Evolutionary conservation across 2,329 filamentous ascomycete species (phyloP).

Genomic region (Verticillium albo-atrum): DNA sequence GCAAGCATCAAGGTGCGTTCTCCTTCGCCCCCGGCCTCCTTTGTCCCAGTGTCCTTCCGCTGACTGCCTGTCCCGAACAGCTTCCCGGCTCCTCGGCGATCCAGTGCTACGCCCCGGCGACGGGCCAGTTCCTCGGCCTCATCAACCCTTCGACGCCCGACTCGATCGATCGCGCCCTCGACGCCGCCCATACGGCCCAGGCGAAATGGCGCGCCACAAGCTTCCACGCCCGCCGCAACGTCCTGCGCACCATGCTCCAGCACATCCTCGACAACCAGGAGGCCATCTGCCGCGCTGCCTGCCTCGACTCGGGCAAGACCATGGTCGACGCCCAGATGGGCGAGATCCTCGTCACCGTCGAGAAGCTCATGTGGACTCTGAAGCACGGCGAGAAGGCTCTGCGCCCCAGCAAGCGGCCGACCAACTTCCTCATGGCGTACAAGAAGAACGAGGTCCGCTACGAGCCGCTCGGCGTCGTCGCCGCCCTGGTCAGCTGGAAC

Average conservation of each 20-base stretch:
- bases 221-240: constrained; percentile 71
- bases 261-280: constrained; percentile 87
- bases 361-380: constrained; percentile 94
- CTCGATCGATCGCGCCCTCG: constrained; percentile 75
- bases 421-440: constrained; percentile 91
- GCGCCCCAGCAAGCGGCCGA: constrained; percentile 66
- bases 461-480: constrained; percentile 88
- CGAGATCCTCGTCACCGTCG: constrained; percentile 88
- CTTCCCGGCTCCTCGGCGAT: constrained; percentile 62
- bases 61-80: constrained; percentile 22
- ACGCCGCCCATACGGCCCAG: constrained; percentile 71
- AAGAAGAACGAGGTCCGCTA: constrained; percentile 89
- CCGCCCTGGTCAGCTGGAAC: constrained; percentile 95
- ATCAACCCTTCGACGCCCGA: constrained; percentile 72
- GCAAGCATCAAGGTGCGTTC: constrained; percentile 58
- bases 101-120: constrained; percentile 86
- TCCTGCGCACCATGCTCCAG: constrained; percentile 76
- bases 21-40: background rate
- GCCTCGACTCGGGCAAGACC: constrained; percentile 93
- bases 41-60: background rate
- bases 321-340: constrained; percentile 91
- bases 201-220: constrained; percentile 70
- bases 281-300: constrained; percentile 77
- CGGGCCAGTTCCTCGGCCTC: constrained; percentile 74
- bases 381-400: constrained; percentile 83